Conservation (phyloP, 2,329 filamentous ascomycete species). For the Fusarium coicis region DNA sequence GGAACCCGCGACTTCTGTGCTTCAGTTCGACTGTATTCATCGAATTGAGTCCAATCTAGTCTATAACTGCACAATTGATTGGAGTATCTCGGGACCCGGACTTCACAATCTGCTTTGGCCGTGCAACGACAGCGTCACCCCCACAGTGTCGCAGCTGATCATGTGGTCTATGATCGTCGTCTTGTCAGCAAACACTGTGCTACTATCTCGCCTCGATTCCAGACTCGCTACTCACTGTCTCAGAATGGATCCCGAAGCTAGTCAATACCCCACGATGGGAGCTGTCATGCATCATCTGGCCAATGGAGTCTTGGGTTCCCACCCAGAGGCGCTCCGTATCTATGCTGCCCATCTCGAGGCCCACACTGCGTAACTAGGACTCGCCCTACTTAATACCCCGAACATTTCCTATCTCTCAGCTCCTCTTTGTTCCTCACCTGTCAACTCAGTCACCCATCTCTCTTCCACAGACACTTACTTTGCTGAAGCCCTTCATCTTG, state of each 20-base stretch:
- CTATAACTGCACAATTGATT: constrained; percentile 15
- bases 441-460: constrained; percentile 4
- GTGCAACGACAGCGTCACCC: constrained; percentile 24
- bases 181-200: constrained; percentile 34
- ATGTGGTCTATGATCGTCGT: constrained; percentile 27
- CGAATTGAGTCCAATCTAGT: not conserved
- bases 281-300: constrained; percentile 18
- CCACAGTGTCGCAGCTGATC: constrained; percentile 22
- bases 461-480: constrained; percentile 9
- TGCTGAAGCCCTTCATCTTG: constrained; percentile 13
- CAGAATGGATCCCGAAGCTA: constrained; percentile 19
- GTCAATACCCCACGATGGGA: constrained; percentile 27
- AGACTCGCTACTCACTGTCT: constrained; percentile 8
- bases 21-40: not conserved
- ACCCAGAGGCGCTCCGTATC: constrained; percentile 29
- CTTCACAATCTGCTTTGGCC: constrained; percentile 33
- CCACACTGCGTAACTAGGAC: constrained; percentile 25
- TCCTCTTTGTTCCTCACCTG: constrained; percentile 11
- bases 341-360: constrained; percentile 24
- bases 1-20: constrained; percentile 13
- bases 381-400: constrained; percentile 33
- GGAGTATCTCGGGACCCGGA: constrained; percentile 10
- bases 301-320: constrained; percentile 13
- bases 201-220: constrained; percentile 22
- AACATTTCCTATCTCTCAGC: constrained; percentile 12